A percentile compares a stretch with the other conserved stretches of the same genome.
phyloP scores from a whole-genome alignment of 2,329 filamentous ascomycete genomes.

The Colletotrichum siamense region DNA sequence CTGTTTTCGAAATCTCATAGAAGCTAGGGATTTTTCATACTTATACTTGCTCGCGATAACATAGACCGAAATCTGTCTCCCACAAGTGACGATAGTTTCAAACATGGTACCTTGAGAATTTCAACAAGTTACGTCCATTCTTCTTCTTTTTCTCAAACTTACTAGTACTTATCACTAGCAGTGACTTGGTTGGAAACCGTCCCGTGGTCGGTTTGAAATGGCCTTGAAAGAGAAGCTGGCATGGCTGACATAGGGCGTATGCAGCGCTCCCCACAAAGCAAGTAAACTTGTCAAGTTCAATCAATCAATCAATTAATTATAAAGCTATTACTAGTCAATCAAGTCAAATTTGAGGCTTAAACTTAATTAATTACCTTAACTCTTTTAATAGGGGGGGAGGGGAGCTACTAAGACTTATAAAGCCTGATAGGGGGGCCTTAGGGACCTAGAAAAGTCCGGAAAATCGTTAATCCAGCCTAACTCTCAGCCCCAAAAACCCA shows the following conservation, averaged over 20 bases:
- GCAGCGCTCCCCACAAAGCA: too few species aligned
- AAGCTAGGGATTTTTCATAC: background rate
- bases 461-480: too few species aligned
- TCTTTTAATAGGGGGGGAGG: too few species aligned
- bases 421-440: too few species aligned
- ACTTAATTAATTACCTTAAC: too few species aligned
- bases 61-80: background rate
- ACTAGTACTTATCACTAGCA: background rate
- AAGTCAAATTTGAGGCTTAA: too few species aligned
- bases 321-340: too few species aligned
- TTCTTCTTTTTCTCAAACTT: background rate
- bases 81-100: fast-evolving
- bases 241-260: background rate
- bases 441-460: too few species aligned
- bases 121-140: background rate
- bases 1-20: background rate
- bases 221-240: background rate
- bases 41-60: background rate
- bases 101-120: background rate
- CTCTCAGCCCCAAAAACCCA: too few species aligned
- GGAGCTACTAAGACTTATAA: too few species aligned
- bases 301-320: too few species aligned
- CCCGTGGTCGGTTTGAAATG: background rate
- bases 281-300: too few species aligned
- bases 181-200: fast-evolving